A percentile compares a stretch with the other conserved stretches of the same genome.
phyloP scores from a whole-genome alignment of 2,329 filamentous ascomycete species.

The Hypoxylon sp. region DNA sequence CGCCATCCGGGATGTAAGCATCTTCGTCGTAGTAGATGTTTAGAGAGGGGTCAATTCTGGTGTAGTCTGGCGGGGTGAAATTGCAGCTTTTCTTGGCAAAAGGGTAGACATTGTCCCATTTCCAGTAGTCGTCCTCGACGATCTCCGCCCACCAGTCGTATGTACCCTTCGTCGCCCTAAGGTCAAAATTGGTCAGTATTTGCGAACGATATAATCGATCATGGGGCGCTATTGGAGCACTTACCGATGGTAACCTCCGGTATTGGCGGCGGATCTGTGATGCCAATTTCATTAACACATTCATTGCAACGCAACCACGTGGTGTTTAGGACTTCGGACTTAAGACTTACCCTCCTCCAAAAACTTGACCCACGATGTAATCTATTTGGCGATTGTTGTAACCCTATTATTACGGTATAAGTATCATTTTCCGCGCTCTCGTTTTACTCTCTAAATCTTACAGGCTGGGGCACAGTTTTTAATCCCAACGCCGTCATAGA shows the following conservation, averaged over 20 bases:
- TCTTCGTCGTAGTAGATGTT: conserved; percentile 2
- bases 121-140: conserved; percentile 1
- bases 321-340: neutral
- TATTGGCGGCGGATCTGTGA: neutral
- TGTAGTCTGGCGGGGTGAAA: neutral
- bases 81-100: conserved; percentile 3
- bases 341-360: conserved; percentile 1
- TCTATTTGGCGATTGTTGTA: conserved; percentile 2
- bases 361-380: neutral
- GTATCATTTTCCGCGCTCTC: neutral
- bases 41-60: conserved; percentile 3
- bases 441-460: neutral
- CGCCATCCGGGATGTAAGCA: conserved; percentile 4
- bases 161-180: neutral
- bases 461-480: neutral
- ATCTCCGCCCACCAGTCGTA: conserved; percentile 5
- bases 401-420: conserved; percentile 3
- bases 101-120: conserved; percentile 1
- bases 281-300: neutral
- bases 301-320: conserved; percentile 2
- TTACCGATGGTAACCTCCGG: conserved; percentile 2
- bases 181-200: neutral
- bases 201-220: neutral
- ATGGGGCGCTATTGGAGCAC: neutral
- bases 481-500: conserved; percentile 1